Evolutionary conservation across 2,329 filamentous ascomycete species (phyloP), one percentile per base, ranked within the genome.

Genomic region (Aspergillus caelatus): DNA sequence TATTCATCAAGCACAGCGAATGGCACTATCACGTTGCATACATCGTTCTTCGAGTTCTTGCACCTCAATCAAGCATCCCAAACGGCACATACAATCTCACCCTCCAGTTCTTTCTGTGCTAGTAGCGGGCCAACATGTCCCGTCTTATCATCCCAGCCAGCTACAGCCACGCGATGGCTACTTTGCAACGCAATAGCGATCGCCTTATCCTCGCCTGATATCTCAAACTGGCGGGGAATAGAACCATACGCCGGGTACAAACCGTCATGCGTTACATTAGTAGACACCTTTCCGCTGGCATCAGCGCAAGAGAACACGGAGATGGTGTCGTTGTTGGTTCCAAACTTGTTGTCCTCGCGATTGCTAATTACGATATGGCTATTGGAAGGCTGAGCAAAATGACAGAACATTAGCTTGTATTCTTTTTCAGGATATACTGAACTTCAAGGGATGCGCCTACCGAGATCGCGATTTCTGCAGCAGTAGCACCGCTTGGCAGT

Each of bases 101-200:
- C 67, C 36, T 65, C 61, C 39, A 67, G 45, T 4, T 19, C 53
- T 32, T 58, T 58, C 21, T 59, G 34, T 0, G 58, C 57, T 2
- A 65, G 26, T n/a, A 69, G 60, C 19, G 41, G 59, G 3, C 84
- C 85, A 16, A 91, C 79, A 69, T 80, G 71, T 7, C 89, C 90
- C 0, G 83, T 86, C 58, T 72, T 65, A 7, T 83, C 77, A 74
- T 92, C 82, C 16, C 90, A 83, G 68, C 79, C 74, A 55, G 89
- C 83, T 30, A 92, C 72, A 11, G 84, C 84, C 4, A 91, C 85
- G 30, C 83, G 83, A 46, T 81, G 77, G 62, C 86, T 86, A 11
- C 76, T 76, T 74, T 91, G 88, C 65, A 89, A 80, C 0, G 83
- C 88, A 16, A 91, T 84, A 4, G 87, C 89, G 6, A 91, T 74